Percentiles rank a stretch among this genome's conserved stretches.
phyloP scores from a whole-genome alignment of 768 basidiomycete species.

The Kwoniella heveanensis region DNA sequence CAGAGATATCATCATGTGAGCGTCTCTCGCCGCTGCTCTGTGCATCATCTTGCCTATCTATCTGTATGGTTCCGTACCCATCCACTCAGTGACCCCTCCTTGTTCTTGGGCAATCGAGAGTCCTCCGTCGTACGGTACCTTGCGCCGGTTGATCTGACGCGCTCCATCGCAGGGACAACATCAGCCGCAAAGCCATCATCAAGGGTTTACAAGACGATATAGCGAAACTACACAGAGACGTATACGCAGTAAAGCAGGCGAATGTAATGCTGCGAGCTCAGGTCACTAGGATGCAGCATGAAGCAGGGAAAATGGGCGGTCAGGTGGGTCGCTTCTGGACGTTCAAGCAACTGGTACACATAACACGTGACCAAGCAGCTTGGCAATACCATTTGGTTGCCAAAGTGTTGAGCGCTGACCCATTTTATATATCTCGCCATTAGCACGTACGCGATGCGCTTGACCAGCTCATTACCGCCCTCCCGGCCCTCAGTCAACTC shows the following conservation, averaged over 20 bases:
- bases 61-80: neutral
- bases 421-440: neutral
- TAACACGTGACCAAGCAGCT: no score
- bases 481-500: slow-evolving; percentile 27
- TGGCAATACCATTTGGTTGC: no score
- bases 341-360: no score
- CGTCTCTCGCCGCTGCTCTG: neutral
- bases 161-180: slow-evolving; percentile 29
- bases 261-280: slow-evolving; percentile 23
- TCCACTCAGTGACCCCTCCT: no score
- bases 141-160: no score
- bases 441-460: slow-evolving; percentile 27
- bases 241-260: slow-evolving; percentile 28
- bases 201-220: slow-evolving; percentile 36
- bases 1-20: slow-evolving; percentile 43
- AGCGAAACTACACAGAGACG: slow-evolving; percentile 22
- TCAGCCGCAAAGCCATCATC: slow-evolving; percentile 23
- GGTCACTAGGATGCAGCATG: slow-evolving; percentile 17
- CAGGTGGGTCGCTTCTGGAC: slow-evolving; percentile 4
- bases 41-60: no score
- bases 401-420: no score
- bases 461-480: slow-evolving; percentile 21
- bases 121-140: no score
- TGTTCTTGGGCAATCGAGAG: no score
- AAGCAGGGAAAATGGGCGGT: slow-evolving; percentile 7